Conservation (phyloP, 345 rosid genomes). For the Brassica rapa region DNA sequence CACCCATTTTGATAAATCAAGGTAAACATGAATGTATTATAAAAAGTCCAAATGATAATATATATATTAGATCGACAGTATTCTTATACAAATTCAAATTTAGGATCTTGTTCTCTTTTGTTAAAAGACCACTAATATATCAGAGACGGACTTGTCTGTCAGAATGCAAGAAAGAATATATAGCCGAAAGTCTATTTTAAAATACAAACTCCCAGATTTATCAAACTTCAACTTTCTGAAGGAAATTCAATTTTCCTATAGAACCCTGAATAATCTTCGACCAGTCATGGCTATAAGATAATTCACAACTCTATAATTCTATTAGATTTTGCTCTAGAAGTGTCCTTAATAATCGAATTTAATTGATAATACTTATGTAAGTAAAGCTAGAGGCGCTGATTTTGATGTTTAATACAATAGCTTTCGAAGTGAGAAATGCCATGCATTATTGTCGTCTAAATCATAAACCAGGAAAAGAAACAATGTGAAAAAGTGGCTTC, state of each 20-base stretch:
- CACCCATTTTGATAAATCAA: background rate
- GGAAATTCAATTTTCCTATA: background rate
- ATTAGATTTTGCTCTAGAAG: background rate
- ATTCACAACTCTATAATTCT: background rate
- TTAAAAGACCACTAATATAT: background rate
- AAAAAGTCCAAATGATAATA: background rate
- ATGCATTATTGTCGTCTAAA: conserved; percentile 15
- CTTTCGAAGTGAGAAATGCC: background rate
- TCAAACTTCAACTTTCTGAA: background rate
- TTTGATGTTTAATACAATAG: background rate
- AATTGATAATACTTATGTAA: background rate
- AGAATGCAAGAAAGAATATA: background rate
- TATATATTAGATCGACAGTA: background rate
- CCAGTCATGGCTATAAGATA: background rate
- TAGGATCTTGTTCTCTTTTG: background rate
- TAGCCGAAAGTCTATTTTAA: background rate
- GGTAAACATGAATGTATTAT: background rate
- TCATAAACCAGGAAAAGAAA: conserved; percentile 24
- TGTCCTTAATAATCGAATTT: background rate
- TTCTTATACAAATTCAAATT: background rate
- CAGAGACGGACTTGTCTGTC: background rate
- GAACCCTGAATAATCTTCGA: background rate
- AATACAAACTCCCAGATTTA: background rate
- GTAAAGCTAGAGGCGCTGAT: background rate
- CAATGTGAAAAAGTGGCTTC: conserved; percentile 24